A percentile compares a stretch with the other conserved stretches of the same genome.
Evolutionary conservation across 2,329 filamentous ascomycete species (phyloP).

Genomic region (Fusarium sp.): DNA sequence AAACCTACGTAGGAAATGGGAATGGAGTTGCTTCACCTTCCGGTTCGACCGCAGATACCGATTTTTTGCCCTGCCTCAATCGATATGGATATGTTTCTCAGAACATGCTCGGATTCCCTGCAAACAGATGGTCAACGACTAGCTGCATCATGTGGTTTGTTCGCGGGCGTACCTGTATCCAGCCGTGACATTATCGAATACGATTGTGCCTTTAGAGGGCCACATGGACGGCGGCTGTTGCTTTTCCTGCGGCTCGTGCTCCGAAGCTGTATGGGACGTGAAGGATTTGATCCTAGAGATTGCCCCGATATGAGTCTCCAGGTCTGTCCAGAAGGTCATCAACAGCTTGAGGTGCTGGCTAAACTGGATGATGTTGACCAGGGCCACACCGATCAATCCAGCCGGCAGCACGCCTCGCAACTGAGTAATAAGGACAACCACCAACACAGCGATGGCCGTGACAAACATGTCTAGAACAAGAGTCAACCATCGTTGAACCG

Average conservation of each 20-base stretch:
- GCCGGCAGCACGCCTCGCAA: constrained; percentile 21
- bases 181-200: constrained; percentile 70
- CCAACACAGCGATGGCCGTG: constrained; percentile 30
- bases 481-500: constrained; percentile 44
- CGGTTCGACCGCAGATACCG: constrained; percentile 36
- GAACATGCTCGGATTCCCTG: constrained; percentile 13
- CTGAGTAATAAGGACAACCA: constrained; percentile 34
- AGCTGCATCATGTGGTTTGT: accelerated
- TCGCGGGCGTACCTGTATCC: constrained; percentile 16
- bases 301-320: constrained; percentile 47
- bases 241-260: constrained; percentile 30
- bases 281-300: constrained; percentile 42
- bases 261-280: constrained; percentile 18
- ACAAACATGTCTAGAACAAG: constrained; percentile 44
- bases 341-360: constrained; percentile 47
- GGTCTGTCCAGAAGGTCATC: constrained; percentile 47
- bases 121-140: accelerated
- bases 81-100: constrained; percentile 15
- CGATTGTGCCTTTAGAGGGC: constrained; percentile 83
- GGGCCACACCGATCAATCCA: constrained; percentile 41
- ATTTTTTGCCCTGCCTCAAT: constrained; percentile 34
- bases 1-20: accelerated
- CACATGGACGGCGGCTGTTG: constrained; percentile 72
- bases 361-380: constrained; percentile 46
- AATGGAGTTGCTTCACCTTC: constrained; percentile 11